phyloP scores from a whole-genome alignment of 768 basidiomycete species.

The Hygrocybe punicea region DNA sequence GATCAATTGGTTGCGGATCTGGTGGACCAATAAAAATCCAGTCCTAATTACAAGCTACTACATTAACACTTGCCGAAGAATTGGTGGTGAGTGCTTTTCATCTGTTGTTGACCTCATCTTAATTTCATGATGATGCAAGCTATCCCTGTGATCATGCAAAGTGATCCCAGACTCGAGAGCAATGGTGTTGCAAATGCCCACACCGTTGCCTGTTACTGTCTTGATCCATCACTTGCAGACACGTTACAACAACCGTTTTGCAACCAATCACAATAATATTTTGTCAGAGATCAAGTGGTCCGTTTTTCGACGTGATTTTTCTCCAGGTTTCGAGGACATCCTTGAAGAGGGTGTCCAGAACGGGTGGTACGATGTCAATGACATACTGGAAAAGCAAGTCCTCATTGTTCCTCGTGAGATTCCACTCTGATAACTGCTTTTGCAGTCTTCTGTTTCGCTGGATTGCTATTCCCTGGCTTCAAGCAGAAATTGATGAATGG shows the following conservation, averaged over 20 bases:
- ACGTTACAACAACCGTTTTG: conserved; percentile 44
- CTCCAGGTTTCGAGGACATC: conserved; percentile 36
- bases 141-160: conserved; percentile 42
- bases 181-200: conserved; percentile 45
- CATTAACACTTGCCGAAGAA: conserved; percentile 2
- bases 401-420: background rate
- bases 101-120: conserved; percentile 2
- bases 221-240: conserved; percentile 37
- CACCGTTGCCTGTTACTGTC: conserved; percentile 34
- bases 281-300: conserved; percentile 45
- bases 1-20: conserved; percentile 30
- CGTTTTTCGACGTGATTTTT: conserved; percentile 23
- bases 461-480: conserved; percentile 38
- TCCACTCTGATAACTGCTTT: conserved; percentile 12
- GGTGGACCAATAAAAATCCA: conserved; percentile 31
- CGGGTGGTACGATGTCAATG: conserved; percentile 29
- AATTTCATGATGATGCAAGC: conserved; percentile 16
- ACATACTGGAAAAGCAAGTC: conserved; percentile 19
- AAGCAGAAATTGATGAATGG: conserved; percentile 33
- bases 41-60: conserved; percentile 24
- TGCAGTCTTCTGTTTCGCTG: conserved; percentile 26
- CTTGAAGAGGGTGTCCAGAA: conserved; percentile 30
- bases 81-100: conserved; percentile 15
- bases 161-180: conserved; percentile 45
- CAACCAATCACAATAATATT: conserved; percentile 36